Conservation (phyloP, 163 green algal species). For the Scenedesmus sp. region DNA sequence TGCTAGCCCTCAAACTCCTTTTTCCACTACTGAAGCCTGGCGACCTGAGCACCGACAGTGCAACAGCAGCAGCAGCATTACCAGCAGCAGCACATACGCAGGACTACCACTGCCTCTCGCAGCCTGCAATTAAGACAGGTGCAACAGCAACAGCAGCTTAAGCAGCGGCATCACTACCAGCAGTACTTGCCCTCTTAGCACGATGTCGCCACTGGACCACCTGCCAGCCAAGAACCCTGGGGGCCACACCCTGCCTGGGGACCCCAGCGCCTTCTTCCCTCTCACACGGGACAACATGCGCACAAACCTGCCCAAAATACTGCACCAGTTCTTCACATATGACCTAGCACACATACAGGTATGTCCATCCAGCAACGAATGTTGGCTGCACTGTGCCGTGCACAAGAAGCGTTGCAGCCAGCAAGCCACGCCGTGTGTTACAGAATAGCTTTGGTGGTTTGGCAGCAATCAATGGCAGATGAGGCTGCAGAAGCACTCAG, state of each 20-base stretch:
- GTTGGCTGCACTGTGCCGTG: background rate
- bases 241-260: background rate
- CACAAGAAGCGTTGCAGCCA: too few relatives aligned
- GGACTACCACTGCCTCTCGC: background rate
- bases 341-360: background rate
- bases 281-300: slow-evolving; percentile 37
- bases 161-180: background rate
- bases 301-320: slow-evolving; percentile 23
- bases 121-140: background rate
- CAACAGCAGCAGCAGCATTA: too few relatives aligned
- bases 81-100: too few relatives aligned
- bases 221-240: slow-evolving; percentile 30
- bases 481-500: too few relatives aligned
- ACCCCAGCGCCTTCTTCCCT: slow-evolving; percentile 35
- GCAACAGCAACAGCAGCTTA: background rate
- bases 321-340: slow-evolving; percentile 37
- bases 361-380: too few relatives aligned
- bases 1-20: too few relatives aligned
- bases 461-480: too few relatives aligned
- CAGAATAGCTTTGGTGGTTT: background rate
- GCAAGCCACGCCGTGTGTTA: too few relatives aligned
- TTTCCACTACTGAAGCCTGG: too few relatives aligned
- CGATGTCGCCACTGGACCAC: background rate
- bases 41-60: too few relatives aligned
- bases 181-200: background rate